A percentile compares a stretch with the other conserved stretches of the same genome.
Conservation (phyloP, 345 rosid species). For the Gossypium sturtianum region DNA sequence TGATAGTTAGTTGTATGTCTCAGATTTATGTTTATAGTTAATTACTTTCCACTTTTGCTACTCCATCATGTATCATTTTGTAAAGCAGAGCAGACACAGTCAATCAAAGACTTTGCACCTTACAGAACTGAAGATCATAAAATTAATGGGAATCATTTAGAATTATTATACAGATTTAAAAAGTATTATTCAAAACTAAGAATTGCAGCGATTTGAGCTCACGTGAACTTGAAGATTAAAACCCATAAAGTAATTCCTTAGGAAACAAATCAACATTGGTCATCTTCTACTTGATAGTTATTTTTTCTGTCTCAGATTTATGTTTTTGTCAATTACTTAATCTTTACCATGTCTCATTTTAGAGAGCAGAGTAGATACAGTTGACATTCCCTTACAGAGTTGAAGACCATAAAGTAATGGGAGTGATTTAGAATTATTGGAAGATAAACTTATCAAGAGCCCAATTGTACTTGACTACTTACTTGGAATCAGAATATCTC, state of each 20-base stretch:
- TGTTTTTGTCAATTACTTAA: background rate
- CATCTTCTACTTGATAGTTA: background rate
- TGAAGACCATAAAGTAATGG: background rate
- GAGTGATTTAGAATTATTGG: background rate
- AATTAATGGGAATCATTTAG: background rate
- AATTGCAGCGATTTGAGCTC: background rate
- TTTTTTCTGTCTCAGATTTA: background rate
- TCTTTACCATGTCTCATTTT: background rate
- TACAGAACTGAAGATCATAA: background rate
- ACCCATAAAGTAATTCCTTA: background rate
- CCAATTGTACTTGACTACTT: background rate
- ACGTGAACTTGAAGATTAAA: background rate
- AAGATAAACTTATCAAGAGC: background rate
- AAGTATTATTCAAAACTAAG: too few species aligned
- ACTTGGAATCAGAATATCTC: background rate
- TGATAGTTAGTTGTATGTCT: background rate
- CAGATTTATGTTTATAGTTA: background rate
- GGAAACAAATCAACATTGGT: background rate
- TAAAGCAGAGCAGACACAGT: background rate
- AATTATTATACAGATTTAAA: background rate
- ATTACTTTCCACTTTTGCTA: background rate
- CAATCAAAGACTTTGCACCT: background rate
- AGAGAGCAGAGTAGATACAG: background rate
- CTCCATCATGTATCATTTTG: background rate
- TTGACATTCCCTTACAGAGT: background rate